phyloP scores from a whole-genome alignment of 2,329 filamentous ascomycete species.

The Beauveria pseudobassiana region DNA sequence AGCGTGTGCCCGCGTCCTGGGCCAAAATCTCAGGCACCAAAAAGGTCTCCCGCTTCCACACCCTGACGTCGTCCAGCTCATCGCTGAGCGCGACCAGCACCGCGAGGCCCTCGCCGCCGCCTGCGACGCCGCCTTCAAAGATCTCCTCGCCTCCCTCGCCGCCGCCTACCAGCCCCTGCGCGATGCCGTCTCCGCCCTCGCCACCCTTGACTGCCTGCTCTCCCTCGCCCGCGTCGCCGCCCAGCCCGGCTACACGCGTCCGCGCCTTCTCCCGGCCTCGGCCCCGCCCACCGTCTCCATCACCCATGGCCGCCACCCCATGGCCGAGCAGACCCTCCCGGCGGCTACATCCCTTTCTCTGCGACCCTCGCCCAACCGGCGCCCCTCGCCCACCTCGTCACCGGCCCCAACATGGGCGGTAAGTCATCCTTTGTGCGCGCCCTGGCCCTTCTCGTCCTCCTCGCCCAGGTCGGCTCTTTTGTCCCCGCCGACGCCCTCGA shows the following conservation, averaged over 20 bases:
- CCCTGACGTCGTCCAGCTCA: conserved; percentile 74
- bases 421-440: conserved; percentile 97
- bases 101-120: conserved; percentile 88
- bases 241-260: conserved; percentile 82
- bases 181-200: conserved; percentile 78
- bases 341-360: conserved; percentile 86
- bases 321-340: conserved; percentile 86
- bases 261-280: conserved; percentile 55
- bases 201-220: conserved; percentile 81
- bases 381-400: conserved; percentile 75
- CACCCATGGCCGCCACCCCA: conserved; percentile 72
- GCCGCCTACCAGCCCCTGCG: conserved; percentile 83
- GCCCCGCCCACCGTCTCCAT: conserved; percentile 59
- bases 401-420: conserved; percentile 97
- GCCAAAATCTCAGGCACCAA: conserved; percentile 92
- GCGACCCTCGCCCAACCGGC: conserved; percentile 60
- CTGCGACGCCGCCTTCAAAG: conserved; percentile 74
- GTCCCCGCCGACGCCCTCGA: conserved; percentile 70
- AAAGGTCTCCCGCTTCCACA: conserved; percentile 85
- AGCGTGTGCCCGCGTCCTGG: conserved; percentile 89
- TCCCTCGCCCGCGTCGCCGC: conserved; percentile 78
- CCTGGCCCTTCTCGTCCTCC: conserved; percentile 82
- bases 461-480: conserved; percentile 91
- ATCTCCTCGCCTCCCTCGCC: conserved; percentile 65
- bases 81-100: conserved; percentile 86